Conservation (phyloP, 192 early-diverging fungal species). For the Glomus cerebriforme region DNA sequence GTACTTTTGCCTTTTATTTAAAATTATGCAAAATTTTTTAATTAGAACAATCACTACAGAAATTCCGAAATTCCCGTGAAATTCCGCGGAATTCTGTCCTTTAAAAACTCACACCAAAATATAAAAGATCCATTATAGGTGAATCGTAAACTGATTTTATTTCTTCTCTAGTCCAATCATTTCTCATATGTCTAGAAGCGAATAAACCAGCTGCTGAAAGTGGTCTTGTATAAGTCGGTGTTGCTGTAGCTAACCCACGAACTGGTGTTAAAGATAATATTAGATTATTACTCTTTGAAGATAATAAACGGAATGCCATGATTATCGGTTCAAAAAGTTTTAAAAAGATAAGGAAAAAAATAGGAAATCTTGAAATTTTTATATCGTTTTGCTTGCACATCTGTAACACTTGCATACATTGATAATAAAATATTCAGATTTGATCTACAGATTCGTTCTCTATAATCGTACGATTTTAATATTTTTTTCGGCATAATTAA, state of each 20-base stretch:
- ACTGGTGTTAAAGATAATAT: background rate
- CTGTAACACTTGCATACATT: background rate
- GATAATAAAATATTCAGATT: background rate
- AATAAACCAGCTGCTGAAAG: constrained; percentile 51
- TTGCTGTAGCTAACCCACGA: background rate
- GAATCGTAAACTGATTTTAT: constrained; percentile 75
- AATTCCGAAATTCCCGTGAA: background rate
- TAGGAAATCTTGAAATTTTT: too few species aligned
- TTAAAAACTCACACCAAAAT: constrained; percentile 63
- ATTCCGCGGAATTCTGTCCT: background rate
- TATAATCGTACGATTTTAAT: too few species aligned
- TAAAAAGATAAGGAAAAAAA: background rate
- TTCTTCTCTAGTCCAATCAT: constrained; percentile 74
- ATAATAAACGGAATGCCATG: background rate
- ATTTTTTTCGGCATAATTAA: too few species aligned
- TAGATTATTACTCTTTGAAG: background rate
- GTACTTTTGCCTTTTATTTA: constrained; percentile 66
- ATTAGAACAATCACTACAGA: background rate
- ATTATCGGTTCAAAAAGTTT: background rate
- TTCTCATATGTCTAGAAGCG: constrained; percentile 52
- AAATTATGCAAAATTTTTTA: background rate
- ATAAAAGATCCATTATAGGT: constrained; percentile 76
- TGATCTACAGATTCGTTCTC: background rate
- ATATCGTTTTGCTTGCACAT: background rate
- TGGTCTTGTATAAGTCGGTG: background rate